A percentile compares a stretch with the other conserved stretches of the same genome.
phyloP scores from a whole-genome alignment of 371 early-diverging fungal species.

The Entomophthora muscae region DNA sequence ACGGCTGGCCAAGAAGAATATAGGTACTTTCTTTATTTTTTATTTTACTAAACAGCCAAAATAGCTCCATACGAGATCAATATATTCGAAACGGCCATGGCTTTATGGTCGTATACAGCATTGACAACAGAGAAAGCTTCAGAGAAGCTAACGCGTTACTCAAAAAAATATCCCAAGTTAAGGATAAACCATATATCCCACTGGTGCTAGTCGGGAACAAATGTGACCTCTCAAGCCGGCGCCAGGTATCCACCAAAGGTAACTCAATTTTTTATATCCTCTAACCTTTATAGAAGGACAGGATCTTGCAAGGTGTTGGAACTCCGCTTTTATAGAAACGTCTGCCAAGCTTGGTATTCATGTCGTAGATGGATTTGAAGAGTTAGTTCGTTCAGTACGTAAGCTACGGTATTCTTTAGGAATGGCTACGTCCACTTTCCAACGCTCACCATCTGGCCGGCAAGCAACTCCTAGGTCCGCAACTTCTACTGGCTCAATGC shows the following conservation, averaged over 20 bases:
- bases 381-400: constrained; percentile 30
- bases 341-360: constrained; percentile 69
- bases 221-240: constrained; percentile 60
- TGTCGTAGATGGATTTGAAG: constrained; percentile 55
- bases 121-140: constrained; percentile 59
- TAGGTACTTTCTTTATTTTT: constrained; percentile 20
- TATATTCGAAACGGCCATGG: constrained; percentile 87
- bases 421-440: background rate
- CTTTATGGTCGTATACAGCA: constrained; percentile 67
- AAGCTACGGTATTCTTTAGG: background rate
- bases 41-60: background rate
- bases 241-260: constrained; percentile 46
- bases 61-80: constrained; percentile 74
- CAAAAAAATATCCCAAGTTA: constrained; percentile 62
- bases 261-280: background rate
- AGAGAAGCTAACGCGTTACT: constrained; percentile 54
- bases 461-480: too few species aligned
- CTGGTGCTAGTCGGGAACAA: constrained; percentile 76
- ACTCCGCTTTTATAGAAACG: constrained; percentile 59
- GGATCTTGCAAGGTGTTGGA: constrained; percentile 44
- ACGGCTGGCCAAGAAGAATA: constrained; percentile 80
- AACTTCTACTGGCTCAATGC: background rate
- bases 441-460: too few species aligned
- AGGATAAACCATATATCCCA: constrained; percentile 67
- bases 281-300: constrained; percentile 25